These are phyloP conservation scores for Berkeleyomyces basicola DNA, from an alignment of 2,329 filamentous ascomycete species.

Conservation along the genomic window DNA sequence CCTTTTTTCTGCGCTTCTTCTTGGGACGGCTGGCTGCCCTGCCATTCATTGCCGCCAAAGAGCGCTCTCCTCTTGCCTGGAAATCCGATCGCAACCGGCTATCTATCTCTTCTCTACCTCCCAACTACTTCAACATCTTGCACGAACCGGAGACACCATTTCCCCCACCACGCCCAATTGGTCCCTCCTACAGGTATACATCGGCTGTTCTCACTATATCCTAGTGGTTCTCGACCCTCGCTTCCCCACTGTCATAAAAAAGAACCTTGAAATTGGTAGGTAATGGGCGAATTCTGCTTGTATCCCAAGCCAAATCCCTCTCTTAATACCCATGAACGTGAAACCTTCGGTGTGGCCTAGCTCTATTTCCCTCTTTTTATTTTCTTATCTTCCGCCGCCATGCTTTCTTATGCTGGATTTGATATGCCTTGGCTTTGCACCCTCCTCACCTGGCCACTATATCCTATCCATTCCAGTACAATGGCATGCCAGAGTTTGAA, in stretches of 20 bases:
- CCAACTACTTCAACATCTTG: not conserved
- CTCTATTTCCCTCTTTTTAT: not conserved
- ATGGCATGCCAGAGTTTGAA: not conserved
- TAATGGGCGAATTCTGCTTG: not conserved
- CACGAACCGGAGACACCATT: too few species aligned
- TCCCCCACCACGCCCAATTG: too few species aligned
- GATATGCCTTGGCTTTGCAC: not conserved
- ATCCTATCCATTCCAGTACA: not conserved
- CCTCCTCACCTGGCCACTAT: not conserved
- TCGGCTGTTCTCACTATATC: not conserved
- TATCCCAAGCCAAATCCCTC: not conserved
- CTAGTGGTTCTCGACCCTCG: not conserved
- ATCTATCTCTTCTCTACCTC: not conserved
- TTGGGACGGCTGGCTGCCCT: not conserved
- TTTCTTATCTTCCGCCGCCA: not conserved
- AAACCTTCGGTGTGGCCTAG: not conserved
- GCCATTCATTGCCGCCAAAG: not conserved
- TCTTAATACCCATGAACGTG: not conserved
- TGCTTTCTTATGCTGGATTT: not conserved
- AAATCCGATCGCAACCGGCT: not conserved
- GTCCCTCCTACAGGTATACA: too few species aligned
- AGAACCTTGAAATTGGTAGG: not conserved
- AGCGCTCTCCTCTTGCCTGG: too few species aligned
- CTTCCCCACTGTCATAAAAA: slow-evolving; percentile 1
- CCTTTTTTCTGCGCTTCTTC: not conserved